phyloP scores from a whole-genome alignment of 176 grass and related monocot genomes.

The Coix lacrymajobi region DNA sequence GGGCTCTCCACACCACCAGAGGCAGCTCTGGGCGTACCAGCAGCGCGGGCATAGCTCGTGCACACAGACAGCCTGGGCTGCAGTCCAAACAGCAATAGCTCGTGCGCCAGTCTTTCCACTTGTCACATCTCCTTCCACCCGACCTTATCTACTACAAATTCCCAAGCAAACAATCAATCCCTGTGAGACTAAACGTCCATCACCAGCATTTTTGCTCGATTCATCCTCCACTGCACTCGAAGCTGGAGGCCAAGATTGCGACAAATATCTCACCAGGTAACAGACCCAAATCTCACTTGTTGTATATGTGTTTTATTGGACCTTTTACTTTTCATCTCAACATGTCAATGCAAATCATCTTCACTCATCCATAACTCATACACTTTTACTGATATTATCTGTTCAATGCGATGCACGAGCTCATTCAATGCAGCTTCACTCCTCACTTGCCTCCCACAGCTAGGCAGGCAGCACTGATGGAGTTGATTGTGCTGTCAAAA shows the following conservation, averaged over 20 bases:
- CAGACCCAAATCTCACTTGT: background rate
- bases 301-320: background rate
- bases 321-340: background rate
- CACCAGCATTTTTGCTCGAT: background rate
- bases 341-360: background rate
- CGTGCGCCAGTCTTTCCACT: background rate
- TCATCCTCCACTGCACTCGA: background rate
- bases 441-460: background rate
- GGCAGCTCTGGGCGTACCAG: background rate
- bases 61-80: background rate
- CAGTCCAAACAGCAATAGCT: background rate
- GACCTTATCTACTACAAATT: background rate
- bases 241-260: background rate
- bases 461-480: background rate
- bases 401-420: background rate
- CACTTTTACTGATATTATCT: background rate
- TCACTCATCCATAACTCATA: background rate
- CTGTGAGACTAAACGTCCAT: background rate
- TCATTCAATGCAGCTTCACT: background rate
- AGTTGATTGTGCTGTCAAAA: background rate
- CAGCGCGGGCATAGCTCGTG: background rate
- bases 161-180: background rate
- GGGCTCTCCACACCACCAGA: background rate
- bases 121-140: background rate
- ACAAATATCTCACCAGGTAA: background rate